Conservation (phyloP, 345 rosid species). For the Citrus sinensis region DVS_A1.0 CM039164.1:20093501-20094000, state of each 20-base stretch:
- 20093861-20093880: background rate
- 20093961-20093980: background rate
- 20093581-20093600: background rate
- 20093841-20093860: background rate
- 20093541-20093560: constrained; percentile 58
- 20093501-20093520: constrained; percentile 98
- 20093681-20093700: constrained; percentile 70
- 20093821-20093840: background rate
- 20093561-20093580: constrained; percentile 7
- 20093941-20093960: background rate
- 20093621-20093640: constrained; percentile 55
- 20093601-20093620: constrained; percentile 14
- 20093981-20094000: constrained; percentile 1
- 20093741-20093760: constrained; percentile 70
- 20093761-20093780: constrained; percentile 92
- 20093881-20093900: background rate
- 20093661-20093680: constrained; percentile 78
- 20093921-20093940: background rate
- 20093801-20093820: background rate
- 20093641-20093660: constrained; percentile 95
- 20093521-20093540: constrained; percentile 97
- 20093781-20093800: constrained; percentile 21
- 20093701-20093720: constrained; percentile 63
- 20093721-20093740: constrained; percentile 66
- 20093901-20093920: background rate